Evolutionary conservation across 2,329 filamentous ascomycete species (phyloP).

Genomic region (Pyricularia sp.): DNA sequence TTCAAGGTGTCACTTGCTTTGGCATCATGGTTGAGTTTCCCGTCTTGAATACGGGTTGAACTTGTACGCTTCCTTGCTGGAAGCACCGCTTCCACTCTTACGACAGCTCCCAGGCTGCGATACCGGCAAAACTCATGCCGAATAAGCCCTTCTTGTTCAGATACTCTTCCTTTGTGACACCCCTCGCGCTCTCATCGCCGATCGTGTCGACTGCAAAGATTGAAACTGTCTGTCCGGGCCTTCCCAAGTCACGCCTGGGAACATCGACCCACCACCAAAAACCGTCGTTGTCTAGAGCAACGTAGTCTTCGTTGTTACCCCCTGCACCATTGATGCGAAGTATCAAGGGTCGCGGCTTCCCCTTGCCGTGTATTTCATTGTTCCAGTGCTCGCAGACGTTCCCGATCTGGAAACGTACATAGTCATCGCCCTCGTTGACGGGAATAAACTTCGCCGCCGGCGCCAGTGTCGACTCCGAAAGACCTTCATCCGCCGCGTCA

Average conservation of each 20-base stretch:
- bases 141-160: constrained; percentile 31
- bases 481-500: constrained; percentile 36
- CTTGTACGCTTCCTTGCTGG: background rate
- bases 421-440: constrained; percentile 37
- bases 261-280: constrained; percentile 79
- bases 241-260: constrained; percentile 52
- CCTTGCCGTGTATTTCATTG: constrained; percentile 55
- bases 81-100: constrained; percentile 10
- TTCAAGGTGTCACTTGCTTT: background rate
- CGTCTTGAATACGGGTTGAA: background rate
- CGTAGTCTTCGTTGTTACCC: constrained; percentile 55
- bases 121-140: constrained; percentile 33
- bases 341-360: constrained; percentile 62
- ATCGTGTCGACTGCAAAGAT: constrained; percentile 48
- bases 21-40: background rate
- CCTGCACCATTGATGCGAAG: constrained; percentile 58
- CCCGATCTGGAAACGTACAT: constrained; percentile 70
- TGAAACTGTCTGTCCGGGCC: constrained; percentile 57
- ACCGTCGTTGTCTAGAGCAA: constrained; percentile 67
- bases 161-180: constrained; percentile 38
- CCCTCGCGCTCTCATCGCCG: constrained; percentile 35
- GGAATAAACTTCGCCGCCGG: constrained; percentile 52
- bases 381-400: constrained; percentile 79
- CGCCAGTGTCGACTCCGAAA: constrained; percentile 48
- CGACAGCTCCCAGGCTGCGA: constrained; percentile 41